A percentile compares a stretch with the other conserved stretches of the same genome.
phyloP scores from a whole-genome alignment of 2,329 filamentous ascomycete genomes.

The Pestalotiopsis sp. region DNA sequence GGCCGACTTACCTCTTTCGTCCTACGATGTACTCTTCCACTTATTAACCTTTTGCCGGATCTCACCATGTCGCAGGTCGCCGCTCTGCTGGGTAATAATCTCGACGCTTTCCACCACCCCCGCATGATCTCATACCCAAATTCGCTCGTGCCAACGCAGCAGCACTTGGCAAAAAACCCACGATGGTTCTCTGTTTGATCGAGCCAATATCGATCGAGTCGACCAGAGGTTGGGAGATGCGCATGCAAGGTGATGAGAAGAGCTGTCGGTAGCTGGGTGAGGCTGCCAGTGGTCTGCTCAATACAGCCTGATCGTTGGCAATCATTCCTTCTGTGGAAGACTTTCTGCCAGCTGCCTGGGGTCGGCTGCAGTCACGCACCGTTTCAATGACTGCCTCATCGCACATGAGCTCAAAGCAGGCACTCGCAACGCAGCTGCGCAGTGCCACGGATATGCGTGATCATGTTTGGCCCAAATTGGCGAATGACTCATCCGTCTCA shows the following conservation, averaged over 20 bases:
- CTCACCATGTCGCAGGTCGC: neutral
- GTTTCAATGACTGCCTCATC: neutral
- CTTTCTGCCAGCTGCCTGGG: neutral
- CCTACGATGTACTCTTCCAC: neutral
- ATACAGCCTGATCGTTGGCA: neutral
- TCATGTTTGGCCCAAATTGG: neutral
- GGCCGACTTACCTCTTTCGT: conserved; percentile 2
- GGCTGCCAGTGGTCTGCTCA: neutral
- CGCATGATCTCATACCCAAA: conserved; percentile 2
- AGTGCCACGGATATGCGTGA: neutral
- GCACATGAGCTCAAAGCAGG: neutral
- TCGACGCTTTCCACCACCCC: neutral
- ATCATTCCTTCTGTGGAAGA: neutral
- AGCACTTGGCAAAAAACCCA: neutral
- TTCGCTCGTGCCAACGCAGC: neutral
- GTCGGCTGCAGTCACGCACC: neutral
- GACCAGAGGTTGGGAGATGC: neutral
- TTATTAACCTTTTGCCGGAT: neutral
- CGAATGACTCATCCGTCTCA: neutral
- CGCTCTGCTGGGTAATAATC: neutral
- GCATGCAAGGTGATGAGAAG: neutral
- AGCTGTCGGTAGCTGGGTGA: neutral
- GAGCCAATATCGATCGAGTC: neutral
- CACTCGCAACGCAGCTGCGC: neutral
- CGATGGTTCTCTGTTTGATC: neutral